These are phyloP conservation scores for Aspergillus aculeatus DNA, from an alignment of 2,329 filamentous ascomycete genomes.

Conservation along the genomic window DNA sequence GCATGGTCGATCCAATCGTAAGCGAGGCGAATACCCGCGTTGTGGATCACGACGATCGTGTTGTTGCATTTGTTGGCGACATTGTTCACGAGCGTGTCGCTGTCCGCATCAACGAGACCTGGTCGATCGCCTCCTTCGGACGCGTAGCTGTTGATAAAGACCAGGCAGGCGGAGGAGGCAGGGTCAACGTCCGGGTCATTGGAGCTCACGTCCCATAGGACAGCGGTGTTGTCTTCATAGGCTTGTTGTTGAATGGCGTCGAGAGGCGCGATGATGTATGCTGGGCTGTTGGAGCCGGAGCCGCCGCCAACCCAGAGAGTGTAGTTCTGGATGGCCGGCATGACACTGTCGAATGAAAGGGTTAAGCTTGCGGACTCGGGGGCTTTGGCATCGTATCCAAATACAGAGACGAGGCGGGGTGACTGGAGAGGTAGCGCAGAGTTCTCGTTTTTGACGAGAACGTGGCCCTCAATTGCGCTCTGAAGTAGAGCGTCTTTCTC, in stretches of 20 bases:
- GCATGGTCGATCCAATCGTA: constrained; percentile 58
- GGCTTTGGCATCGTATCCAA: constrained; percentile 27
- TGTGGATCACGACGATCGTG: constrained; percentile 65
- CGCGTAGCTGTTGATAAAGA: constrained; percentile 58
- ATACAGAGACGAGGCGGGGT: constrained; percentile 24
- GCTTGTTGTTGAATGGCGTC: constrained; percentile 55
- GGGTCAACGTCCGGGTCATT: constrained; percentile 19
- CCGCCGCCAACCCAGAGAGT: constrained; percentile 50
- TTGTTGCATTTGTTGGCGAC: constrained; percentile 61
- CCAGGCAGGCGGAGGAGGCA: constrained; percentile 41
- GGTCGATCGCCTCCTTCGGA: constrained; percentile 41
- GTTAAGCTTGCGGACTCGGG: constrained; percentile 5
- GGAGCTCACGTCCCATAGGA: constrained; percentile 23
- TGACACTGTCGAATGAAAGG: background rate
- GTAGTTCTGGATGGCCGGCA: constrained; percentile 37
- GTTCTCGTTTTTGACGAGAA: constrained; percentile 54
- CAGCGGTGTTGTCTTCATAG: constrained; percentile 52
- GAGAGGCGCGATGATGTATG: constrained; percentile 53
- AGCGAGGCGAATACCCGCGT: constrained; percentile 60
- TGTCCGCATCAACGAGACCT: constrained; percentile 38
- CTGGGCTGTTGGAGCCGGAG: constrained; percentile 50
- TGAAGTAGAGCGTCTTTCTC: constrained; percentile 38
- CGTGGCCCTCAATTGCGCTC: constrained; percentile 59
- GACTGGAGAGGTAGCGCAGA: constrained; percentile 48
- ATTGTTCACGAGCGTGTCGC: constrained; percentile 56